Evolutionary conservation across 192 early-diverging fungal species (phyloP), one percentile per base, ranked within the genome.

Genomic region (Backusella tarrabulga): DNA sequence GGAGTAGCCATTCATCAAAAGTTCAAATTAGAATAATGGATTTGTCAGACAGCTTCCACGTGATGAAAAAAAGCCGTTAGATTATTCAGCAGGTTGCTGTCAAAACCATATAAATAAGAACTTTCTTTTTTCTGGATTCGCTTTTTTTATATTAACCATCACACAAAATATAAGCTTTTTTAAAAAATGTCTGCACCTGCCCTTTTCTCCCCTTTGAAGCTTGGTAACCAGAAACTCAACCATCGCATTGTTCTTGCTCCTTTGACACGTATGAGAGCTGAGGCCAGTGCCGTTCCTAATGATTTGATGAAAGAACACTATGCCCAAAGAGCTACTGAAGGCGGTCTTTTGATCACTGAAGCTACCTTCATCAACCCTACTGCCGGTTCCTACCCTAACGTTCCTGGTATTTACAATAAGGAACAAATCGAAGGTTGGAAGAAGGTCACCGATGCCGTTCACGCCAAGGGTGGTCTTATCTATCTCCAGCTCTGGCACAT

Each of bases 401-500:
- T 77, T 32, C 80, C 82, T 32, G 85, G 76, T 6, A 81, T 85
- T 23, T 67, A 80, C 67, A 87, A 46, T 8, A 42, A 40, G 6
- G 84, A 80, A 9, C 87, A 87, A 44, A 78, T 82, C 19, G 75
- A 68, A 46, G 87, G 77, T 5, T 91, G 90, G 90, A 86, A 85
- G 72, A 67, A 81, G 63, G 32, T 80, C 23, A 89, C 88, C 7
- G 80, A 87, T 26, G 87, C 85, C 2, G 90, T 91, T 12, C 87
- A 90, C 77, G 85, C 76, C 15, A 84, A 86, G 76, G 88, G 87
- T 23, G 87, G 87, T 23, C 54, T 78, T 73, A 88, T 91, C 54
- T 91, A 68, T 71, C 77, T 83, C 23, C 90, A 91, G 75, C 73
- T 91, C 52, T 91, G 90, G 90, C 78, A 80, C 36, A 32, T 77